These are phyloP conservation scores for Leucaena leucocephala DNA, from an alignment of 306 rosid genomes.

Conservation along the genomic window DNA sequence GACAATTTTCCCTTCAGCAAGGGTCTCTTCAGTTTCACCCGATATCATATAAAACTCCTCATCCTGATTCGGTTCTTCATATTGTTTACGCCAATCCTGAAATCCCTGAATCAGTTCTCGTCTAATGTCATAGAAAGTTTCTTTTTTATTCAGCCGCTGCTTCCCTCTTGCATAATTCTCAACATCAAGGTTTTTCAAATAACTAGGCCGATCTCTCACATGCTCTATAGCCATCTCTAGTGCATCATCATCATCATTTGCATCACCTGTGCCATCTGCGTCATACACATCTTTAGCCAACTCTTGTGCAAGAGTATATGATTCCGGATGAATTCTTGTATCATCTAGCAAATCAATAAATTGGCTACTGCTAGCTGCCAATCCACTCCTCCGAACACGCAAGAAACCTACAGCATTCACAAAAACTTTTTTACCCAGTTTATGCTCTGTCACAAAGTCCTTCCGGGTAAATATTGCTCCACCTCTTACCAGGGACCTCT, in stretches of 20 bases:
- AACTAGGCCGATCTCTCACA: conserved; percentile 84
- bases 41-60: conserved; percentile 96
- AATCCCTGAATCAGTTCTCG: conserved; percentile 92
- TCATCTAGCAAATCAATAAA: conserved; percentile 94
- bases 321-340: conserved; percentile 98
- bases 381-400: conserved; percentile 93
- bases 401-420: conserved; percentile 93
- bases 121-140: conserved; percentile 80
- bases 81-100: conserved; percentile 96
- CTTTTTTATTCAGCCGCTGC: conserved; percentile 63
- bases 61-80: conserved; percentile 97
- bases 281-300: conserved; percentile 95
- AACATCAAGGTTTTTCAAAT: conserved; percentile 75
- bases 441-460: conserved; percentile 77
- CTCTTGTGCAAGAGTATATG: conserved; percentile 87
- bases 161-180: conserved; percentile 74
- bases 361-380: conserved; percentile 90
- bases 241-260: conserved; percentile 89
- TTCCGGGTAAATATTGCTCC: conserved; percentile 90
- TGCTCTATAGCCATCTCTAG: conserved; percentile 98
- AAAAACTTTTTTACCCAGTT: conserved; percentile 91
- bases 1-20: conserved; percentile 90
- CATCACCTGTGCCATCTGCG: conserved; percentile 71
- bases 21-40: conserved; percentile 92
- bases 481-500: conserved; percentile 84